phyloP scores from a whole-genome alignment of 257 asterid genomes.

The Sherardia arvensis region DNA sequence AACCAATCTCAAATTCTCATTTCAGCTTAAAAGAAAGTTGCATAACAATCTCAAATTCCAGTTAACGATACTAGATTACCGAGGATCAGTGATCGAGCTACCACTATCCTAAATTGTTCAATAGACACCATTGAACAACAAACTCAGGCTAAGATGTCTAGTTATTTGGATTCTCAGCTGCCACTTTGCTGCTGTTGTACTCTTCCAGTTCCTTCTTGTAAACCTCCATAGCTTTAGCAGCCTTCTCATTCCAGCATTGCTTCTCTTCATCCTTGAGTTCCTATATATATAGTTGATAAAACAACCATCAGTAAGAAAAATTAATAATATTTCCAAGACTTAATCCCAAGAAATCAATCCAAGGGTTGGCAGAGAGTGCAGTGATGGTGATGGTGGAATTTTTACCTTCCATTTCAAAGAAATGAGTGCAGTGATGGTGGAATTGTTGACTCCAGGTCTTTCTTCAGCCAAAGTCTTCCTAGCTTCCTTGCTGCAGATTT shows the following conservation, averaged over 20 bases:
- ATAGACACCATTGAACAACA: constrained; percentile 49
- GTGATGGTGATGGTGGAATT: too few relatives aligned
- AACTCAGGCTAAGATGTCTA: neutral
- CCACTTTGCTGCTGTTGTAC: constrained; percentile 57
- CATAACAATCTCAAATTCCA: neutral
- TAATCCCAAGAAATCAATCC: neutral
- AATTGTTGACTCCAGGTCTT: constrained; percentile 47
- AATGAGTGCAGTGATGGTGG: constrained; percentile 57
- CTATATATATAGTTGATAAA: constrained; percentile 3
- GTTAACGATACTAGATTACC: neutral
- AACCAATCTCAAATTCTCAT: neutral
- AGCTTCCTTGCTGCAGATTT: constrained; percentile 46
- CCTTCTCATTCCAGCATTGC: constrained; percentile 56
- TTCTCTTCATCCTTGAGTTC: constrained; percentile 71
- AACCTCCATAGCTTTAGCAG: constrained; percentile 61
- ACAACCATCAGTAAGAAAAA: neutral
- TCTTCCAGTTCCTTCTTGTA: constrained; percentile 77
- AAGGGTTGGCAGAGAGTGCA: neutral
- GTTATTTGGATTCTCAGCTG: constrained; percentile 31
- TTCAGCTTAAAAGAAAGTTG: neutral
- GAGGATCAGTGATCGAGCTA: neutral
- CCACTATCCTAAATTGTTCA: constrained; percentile 27
- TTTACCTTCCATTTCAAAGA: constrained; percentile 82
- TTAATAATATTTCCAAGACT: neutral
- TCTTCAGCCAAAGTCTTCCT: constrained; percentile 57